These are phyloP conservation scores for Thelonectria discophora DNA, from an alignment of 2,329 filamentous ascomycete genomes.

Conservation along the genomic window DNA sequence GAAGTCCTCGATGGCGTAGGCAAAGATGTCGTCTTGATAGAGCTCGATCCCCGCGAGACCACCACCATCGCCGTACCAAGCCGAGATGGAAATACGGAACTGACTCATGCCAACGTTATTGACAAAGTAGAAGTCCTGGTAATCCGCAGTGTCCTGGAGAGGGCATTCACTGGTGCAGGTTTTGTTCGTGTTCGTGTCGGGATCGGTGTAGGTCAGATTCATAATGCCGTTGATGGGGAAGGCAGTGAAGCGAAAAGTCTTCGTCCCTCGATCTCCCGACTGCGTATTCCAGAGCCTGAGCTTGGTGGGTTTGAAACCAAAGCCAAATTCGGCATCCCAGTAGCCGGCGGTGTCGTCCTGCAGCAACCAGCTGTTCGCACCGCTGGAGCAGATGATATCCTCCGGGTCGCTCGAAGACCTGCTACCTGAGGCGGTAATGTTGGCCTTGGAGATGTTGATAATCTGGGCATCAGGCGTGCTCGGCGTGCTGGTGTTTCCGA, in stretches of 20 bases:
- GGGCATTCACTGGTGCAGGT: constrained; percentile 86
- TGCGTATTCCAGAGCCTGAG: constrained; percentile 89
- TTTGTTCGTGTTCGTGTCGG: constrained; percentile 69
- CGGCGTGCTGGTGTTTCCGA: constrained; percentile 80
- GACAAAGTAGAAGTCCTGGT: constrained; percentile 92
- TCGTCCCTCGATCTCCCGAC: constrained; percentile 83
- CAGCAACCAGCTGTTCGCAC: constrained; percentile 77
- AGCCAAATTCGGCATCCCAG: constrained; percentile 85
- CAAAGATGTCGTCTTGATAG: constrained; percentile 83
- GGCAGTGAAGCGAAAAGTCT: constrained; percentile 86
- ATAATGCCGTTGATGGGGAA: constrained; percentile 91
- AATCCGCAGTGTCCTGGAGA: constrained; percentile 75
- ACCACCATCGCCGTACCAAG: constrained; percentile 86
- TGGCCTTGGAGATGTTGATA: constrained; percentile 84
- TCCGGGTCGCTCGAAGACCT: constrained; percentile 76
- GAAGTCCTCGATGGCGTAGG: constrained; percentile 86
- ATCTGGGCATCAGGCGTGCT: constrained; percentile 76
- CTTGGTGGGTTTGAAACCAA: constrained; percentile 87
- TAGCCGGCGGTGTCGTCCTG: constrained; percentile 78
- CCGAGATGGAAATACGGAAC: constrained; percentile 86
- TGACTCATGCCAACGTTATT: constrained; percentile 87
- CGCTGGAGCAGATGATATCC: constrained; percentile 81
- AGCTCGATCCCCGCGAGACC: constrained; percentile 88
- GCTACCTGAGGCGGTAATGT: constrained; percentile 73
- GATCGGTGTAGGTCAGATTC: constrained; percentile 92